Evolutionary conservation across 176 grass and related monocot species (phyloP).

Genomic region (Areca catechu): DNA sequence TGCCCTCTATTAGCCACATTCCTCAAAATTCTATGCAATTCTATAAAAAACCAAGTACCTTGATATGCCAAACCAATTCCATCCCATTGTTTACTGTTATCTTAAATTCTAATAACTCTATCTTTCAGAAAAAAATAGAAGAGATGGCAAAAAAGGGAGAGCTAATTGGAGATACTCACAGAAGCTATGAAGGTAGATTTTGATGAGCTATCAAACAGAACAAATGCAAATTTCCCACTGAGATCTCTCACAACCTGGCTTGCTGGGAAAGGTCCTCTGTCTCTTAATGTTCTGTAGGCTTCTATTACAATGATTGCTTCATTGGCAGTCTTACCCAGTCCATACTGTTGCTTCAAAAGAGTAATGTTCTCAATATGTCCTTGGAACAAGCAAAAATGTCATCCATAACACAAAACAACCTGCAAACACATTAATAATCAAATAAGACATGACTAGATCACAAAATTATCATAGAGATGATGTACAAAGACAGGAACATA

Average conservation of each 20-base stretch:
- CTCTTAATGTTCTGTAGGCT: conserved; percentile 81
- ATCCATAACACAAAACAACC: conserved; percentile 64
- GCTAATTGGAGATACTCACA: conserved; percentile 37
- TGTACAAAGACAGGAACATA: no score
- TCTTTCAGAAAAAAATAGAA: no score
- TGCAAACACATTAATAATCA: conserved; percentile 15
- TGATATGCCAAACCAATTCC: no score
- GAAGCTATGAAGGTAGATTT: conserved; percentile 74
- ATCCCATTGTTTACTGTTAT: no score
- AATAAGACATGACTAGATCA: no score
- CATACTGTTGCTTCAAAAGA: conserved; percentile 84
- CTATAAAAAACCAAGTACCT: no score
- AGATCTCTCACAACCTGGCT: conserved; percentile 96
- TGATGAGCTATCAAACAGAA: conserved; percentile 67
- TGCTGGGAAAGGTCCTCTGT: conserved; percentile 69
- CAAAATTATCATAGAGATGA: no score
- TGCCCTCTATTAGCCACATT: no score
- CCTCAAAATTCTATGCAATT: no score
- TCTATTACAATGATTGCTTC: conserved; percentile 82
- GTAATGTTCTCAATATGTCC: conserved; percentile 77
- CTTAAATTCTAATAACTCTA: no score
- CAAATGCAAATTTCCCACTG: conserved; percentile 61
- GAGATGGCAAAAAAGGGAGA: background rate
- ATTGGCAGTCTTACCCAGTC: conserved; percentile 63
- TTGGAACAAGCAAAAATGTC: conserved; percentile 92